Evolutionary conservation across 2,329 filamentous ascomycete species (phyloP).

Genomic region (Cryphonectria parasitica): DNA sequence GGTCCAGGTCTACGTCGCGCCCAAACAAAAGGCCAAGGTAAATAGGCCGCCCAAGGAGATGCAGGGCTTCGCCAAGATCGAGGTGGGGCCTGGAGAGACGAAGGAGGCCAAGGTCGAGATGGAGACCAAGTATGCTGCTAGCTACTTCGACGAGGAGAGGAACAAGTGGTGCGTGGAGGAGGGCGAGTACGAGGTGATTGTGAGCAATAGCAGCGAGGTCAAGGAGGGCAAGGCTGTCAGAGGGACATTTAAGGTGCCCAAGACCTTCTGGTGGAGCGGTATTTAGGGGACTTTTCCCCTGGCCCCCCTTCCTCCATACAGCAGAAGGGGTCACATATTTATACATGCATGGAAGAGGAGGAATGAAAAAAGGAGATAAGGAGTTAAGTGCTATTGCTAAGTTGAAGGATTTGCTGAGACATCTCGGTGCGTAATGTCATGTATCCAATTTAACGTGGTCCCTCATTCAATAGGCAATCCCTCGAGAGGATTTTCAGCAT

Average conservation of each 20-base stretch:
- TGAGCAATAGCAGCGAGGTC: conserved; percentile 60
- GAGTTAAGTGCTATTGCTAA: not conserved
- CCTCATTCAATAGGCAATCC: not conserved
- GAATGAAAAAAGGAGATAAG: not conserved
- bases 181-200: conserved; percentile 66
- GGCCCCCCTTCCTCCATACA: not conserved
- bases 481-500: not conserved
- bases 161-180: conserved; percentile 68
- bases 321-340: not conserved
- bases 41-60: conserved; percentile 64
- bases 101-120: conserved; percentile 60
- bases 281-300: conserved; percentile 45
- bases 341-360: not conserved
- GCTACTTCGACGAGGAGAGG: conserved; percentile 72
- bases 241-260: conserved; percentile 58
- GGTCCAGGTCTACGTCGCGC: conserved; percentile 60
- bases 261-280: conserved; percentile 71
- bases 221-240: conserved; percentile 51
- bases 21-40: conserved; percentile 57
- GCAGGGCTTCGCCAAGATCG: conserved; percentile 68
- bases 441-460: not conserved
- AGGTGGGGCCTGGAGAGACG: conserved; percentile 62
- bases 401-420: too few species aligned
- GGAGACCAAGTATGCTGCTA: conserved; percentile 66
- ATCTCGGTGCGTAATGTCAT: not conserved